Percentiles rank a stretch among this genome's conserved stretches.
phyloP scores from a whole-genome alignment of 805 yeast species.

The Scheffersomyces amazonensis region DNA sequence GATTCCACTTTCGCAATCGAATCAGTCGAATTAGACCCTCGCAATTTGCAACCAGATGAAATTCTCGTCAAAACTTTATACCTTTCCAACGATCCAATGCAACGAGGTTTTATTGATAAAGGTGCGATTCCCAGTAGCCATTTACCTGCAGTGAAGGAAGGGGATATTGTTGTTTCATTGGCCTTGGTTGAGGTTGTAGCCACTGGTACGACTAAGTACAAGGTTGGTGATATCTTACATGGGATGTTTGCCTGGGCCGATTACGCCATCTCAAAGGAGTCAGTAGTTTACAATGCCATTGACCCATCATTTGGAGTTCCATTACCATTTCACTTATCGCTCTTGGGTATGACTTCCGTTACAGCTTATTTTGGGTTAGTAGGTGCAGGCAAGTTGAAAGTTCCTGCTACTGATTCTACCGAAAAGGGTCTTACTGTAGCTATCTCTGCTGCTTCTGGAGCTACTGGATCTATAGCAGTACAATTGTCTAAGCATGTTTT shows the following conservation, averaged over 20 bases:
- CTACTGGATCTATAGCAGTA: constrained; percentile 62
- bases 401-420: constrained; percentile 6
- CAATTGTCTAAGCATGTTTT: constrained; percentile 54
- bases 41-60: constrained; percentile 32
- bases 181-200: constrained; percentile 52
- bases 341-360: constrained; percentile 55
- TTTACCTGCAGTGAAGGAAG: constrained; percentile 36
- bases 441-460: constrained; percentile 69
- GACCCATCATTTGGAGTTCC: constrained; percentile 25
- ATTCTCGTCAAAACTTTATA: constrained; percentile 43
- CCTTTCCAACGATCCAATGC: constrained; percentile 61
- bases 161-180: constrained; percentile 43
- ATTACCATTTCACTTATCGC: constrained; percentile 43
- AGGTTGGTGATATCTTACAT: constrained; percentile 29
- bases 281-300: constrained; percentile 24
- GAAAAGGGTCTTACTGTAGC: constrained; percentile 44
- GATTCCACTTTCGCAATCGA: constrained; percentile 25
- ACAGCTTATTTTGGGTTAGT: constrained; percentile 60
- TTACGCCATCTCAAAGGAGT: constrained; percentile 34
- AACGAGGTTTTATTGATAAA: constrained; percentile 53
- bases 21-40: constrained; percentile 5
- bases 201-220: constrained; percentile 38
- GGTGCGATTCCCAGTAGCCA: constrained; percentile 28
- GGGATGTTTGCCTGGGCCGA: constrained; percentile 48
- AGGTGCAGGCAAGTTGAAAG: constrained; percentile 45